Percentiles rank a stretch among this genome's conserved stretches.
Evolutionary conservation across 2,329 filamentous ascomycete species (phyloP).

Genomic region (Eutypella sp.): DNA sequence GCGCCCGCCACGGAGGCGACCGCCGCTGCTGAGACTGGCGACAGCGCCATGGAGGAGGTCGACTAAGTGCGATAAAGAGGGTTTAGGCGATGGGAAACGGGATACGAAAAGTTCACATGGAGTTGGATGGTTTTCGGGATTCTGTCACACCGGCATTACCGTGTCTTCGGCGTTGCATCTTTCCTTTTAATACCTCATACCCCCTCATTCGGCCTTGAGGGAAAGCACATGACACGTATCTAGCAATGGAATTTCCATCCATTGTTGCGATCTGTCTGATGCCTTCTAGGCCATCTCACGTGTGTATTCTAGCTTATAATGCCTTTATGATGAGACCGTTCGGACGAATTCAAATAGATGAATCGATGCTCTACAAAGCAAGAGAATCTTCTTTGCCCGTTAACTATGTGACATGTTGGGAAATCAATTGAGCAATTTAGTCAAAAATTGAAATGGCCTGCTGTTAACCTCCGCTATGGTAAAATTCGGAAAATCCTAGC

Average conservation of each 20-base stretch:
- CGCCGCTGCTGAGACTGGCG: slow-evolving; percentile 62
- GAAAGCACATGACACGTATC: slow-evolving; percentile 6
- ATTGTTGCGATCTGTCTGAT: slow-evolving; percentile 5
- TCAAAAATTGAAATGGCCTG: too few relatives aligned
- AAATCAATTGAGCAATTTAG: too few relatives aligned
- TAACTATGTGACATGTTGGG: too few relatives aligned
- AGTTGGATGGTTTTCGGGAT: slow-evolving; percentile 35
- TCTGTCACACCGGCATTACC: slow-evolving; percentile 27
- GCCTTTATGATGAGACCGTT: background rate
- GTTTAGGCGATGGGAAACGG: slow-evolving; percentile 21
- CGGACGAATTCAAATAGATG: background rate
- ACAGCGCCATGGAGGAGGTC: slow-evolving; percentile 99
- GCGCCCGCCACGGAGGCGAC: slow-evolving; percentile 50
- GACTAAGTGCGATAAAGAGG: slow-evolving; percentile 61
- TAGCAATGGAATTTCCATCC: slow-evolving; percentile 6
- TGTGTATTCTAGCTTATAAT: background rate
- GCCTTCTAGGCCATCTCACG: background rate
- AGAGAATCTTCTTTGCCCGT: too few relatives aligned
- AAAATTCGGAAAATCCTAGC: too few relatives aligned
- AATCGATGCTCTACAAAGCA: background rate
- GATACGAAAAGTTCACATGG: slow-evolving; percentile 37
- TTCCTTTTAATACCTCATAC: slow-evolving; percentile 27
- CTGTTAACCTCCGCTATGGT: too few relatives aligned
- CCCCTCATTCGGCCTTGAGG: slow-evolving; percentile 18
- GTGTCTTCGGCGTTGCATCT: slow-evolving; percentile 22